Conservation (phyloP, 1,139 yeast genomes). For the Sugiyamaella xylanicola region DNA sequence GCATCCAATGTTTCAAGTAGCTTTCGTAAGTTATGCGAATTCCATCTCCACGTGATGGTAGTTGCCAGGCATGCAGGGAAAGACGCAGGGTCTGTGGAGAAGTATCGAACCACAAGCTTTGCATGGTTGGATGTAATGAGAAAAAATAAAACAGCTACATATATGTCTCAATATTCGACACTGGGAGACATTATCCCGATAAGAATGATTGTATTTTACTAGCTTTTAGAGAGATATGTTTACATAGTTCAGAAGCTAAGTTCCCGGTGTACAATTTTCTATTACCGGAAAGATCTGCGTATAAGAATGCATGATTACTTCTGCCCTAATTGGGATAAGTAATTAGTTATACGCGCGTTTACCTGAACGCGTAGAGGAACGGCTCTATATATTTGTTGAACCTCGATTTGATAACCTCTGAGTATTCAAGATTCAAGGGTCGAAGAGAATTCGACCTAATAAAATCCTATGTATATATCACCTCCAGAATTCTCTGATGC, state of each 20-base stretch:
- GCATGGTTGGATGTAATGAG: not conserved
- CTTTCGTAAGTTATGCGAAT: not conserved
- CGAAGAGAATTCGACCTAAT: too few species aligned
- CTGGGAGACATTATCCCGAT: too few species aligned
- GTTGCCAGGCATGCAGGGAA: not conserved
- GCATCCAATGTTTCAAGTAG: too few species aligned
- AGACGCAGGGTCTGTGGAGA: not conserved
- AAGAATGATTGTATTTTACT: too few species aligned
- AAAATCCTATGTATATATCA: slow-evolving; percentile 21
- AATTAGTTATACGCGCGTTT: not conserved
- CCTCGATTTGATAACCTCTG: too few species aligned
- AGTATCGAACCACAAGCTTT: not conserved
- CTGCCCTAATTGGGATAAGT: not conserved
- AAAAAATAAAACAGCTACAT: not conserved
- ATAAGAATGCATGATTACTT: too few species aligned
- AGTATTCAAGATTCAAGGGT: too few species aligned
- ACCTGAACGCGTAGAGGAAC: not conserved
- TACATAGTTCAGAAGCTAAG: too few species aligned
- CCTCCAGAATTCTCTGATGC: slow-evolving; percentile 20
- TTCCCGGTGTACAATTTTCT: too few species aligned
- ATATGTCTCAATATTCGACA: too few species aligned
- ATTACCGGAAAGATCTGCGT: too few species aligned
- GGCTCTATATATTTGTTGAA: not conserved
- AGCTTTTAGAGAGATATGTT: too few species aligned
- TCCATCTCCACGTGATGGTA: not conserved